Conservation (phyloP, 139 green algal species). For the Haematococcus sp. region DNA sequence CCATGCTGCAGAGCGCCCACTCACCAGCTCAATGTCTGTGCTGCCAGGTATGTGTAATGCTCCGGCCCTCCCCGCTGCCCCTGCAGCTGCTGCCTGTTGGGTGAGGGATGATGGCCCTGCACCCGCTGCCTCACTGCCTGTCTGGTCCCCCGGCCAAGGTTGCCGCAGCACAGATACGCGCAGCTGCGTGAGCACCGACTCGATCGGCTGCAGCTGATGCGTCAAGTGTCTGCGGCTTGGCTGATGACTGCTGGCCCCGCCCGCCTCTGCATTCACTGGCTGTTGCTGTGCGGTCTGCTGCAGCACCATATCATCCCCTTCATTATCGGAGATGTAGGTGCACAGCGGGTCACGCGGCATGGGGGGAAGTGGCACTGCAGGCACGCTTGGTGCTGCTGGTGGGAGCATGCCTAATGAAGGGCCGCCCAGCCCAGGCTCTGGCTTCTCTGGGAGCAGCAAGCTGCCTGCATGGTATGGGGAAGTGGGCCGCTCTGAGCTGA, state of each 20-base stretch:
- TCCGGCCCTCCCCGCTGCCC: slow-evolving; percentile 1
- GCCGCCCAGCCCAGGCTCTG: slow-evolving; percentile 2
- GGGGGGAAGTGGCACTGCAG: not conserved
- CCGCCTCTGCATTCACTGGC: slow-evolving; percentile 14
- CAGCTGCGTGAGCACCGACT: slow-evolving; percentile 19
- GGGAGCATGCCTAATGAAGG: not conserved
- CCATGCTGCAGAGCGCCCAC: slow-evolving; percentile 27
- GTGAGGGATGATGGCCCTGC: not conserved
- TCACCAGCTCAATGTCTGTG: not conserved
- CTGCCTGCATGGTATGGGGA: too few relatives aligned
- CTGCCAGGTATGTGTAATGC: not conserved
- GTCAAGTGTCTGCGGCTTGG: not conserved
- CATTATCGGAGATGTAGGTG: slow-evolving; percentile 26
- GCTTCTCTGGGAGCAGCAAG: too few relatives aligned
- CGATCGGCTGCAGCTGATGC: not conserved
- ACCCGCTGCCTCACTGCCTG: not conserved
- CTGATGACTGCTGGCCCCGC: not conserved
- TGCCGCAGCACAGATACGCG: slow-evolving; percentile 5
- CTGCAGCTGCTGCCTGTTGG: slow-evolving; percentile 12
- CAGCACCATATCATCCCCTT: slow-evolving; percentile 3
- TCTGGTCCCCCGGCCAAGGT: slow-evolving; percentile 1
- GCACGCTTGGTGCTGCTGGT: too few relatives aligned
- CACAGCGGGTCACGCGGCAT: slow-evolving; percentile 22
- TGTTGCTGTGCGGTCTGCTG: slow-evolving; percentile 8
- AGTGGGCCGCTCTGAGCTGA: slow-evolving; percentile 3